Conservation (phyloP, 305 asterid genomes). For the Plantago coronopus region DNA sequence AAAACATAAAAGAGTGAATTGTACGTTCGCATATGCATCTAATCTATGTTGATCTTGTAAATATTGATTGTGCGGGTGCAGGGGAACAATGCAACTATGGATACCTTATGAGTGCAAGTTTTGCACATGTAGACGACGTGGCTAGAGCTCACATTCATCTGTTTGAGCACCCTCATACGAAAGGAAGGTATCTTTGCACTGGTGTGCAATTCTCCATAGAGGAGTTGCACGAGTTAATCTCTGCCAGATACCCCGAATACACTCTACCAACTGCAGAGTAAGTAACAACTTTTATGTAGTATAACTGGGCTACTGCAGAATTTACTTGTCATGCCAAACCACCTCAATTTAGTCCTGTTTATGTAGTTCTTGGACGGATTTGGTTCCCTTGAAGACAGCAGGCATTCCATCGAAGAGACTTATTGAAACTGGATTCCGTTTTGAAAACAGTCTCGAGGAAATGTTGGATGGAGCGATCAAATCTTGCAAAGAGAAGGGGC, state of each 20-base stretch:
- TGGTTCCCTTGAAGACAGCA: not conserved
- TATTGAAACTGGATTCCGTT: constrained; percentile 45
- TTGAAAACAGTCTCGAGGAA: constrained; percentile 44
- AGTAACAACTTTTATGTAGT: constrained; percentile 17
- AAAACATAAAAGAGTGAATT: too few relatives aligned
- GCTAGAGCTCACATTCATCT: constrained; percentile 48
- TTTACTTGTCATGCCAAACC: not conserved
- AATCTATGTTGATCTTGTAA: not conserved
- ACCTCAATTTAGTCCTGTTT: not conserved
- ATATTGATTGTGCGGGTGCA: not conserved
- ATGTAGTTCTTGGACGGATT: constrained; percentile 13
- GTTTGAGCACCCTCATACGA: constrained; percentile 42
- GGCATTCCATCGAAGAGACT: constrained; percentile 40
- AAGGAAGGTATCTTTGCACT: constrained; percentile 48
- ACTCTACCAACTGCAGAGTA: constrained; percentile 31
- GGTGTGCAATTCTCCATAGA: constrained; percentile 26
- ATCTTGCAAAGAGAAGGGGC: constrained; percentile 48
- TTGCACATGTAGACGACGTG: constrained; percentile 52
- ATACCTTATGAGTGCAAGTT: not conserved
- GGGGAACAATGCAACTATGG: constrained; percentile 23
- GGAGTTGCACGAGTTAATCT: constrained; percentile 27
- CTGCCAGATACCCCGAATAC: constrained; percentile 34
- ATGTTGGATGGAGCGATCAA: constrained; percentile 53
- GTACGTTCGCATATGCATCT: too few relatives aligned
- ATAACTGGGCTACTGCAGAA: not conserved